Evolutionary conservation across 2,329 filamentous ascomycete genomes (phyloP), one percentile per base, ranked within the genome.

Genomic region (Trichoderma guizhouense): DNA sequence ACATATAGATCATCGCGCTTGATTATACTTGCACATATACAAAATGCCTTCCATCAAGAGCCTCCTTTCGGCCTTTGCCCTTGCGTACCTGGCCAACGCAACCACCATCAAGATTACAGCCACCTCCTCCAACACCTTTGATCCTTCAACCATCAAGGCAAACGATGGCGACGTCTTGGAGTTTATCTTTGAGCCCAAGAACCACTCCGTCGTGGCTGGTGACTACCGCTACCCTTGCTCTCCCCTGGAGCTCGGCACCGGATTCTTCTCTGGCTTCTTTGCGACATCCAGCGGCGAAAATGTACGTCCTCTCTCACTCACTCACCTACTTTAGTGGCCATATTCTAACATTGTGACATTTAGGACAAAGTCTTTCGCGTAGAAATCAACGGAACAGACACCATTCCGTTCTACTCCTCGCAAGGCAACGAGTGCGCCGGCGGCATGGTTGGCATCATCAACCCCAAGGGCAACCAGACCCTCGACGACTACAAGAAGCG

Each of bases 401-500:
- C 81, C 36, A 77, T 79, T 9, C 75, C 76, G n/a, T 82, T 83
- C 75, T 83, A 82, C 73, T 83, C 81, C n/a, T 80, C 80, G 7
- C 80, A 81, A 55, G 79, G 76, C n/a, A 75, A 78, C 30, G 80
- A 83, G 64, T 83, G 81, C 72, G 71, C 80, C 24, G 69, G 74
- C 14, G 82, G 81, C 67, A 83, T 83, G 82, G 80, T 82, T n/a
- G 82, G 80, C 71, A 81, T 82, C 66, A 76, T 83, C 73, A 83
- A 82, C 74, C 77, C 79, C 26, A 76, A 74, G 57, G 73, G 66
- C 51, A 75, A 78, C 65, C 73, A 77, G 71, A 81, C 76, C 7
- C 76, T 81, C 3, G 75, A 74, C 24, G 76, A 79, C 58, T 83
- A 82, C 74, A 77, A 75, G 72, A 73, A 77, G 61, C 75, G 77